phyloP scores from a whole-genome alignment of 1,284 basidiomycete genomes.

The Leccinum ponderosum region DNA sequence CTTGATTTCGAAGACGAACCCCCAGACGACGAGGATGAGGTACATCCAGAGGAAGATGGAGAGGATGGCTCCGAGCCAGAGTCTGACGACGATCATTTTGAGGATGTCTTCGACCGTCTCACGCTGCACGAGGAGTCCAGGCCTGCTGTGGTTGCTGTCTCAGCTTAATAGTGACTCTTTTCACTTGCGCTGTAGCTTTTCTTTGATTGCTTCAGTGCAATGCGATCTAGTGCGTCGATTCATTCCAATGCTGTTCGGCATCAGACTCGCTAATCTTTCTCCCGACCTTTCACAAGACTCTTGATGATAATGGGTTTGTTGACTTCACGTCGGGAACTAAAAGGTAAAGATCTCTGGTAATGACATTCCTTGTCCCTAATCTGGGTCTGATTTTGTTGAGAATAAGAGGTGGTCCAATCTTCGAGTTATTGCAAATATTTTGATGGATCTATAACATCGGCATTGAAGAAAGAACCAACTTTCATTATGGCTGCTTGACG shows the following conservation, averaged over 20 bases:
- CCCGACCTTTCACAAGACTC: too few species aligned
- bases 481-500: not conserved
- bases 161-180: not conserved
- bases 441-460: not conserved
- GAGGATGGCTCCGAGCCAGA: not conserved
- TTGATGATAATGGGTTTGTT: too few species aligned
- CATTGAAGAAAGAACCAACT: not conserved
- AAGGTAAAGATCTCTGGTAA: too few species aligned
- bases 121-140: not conserved
- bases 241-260: not conserved
- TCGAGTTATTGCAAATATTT: not conserved
- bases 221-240: conserved; percentile 1
- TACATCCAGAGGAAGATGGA: not conserved
- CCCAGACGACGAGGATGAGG: not conserved
- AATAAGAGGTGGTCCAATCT: not conserved
- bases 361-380: not conserved
- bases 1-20: not conserved
- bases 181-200: not conserved
- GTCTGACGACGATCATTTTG: not conserved
- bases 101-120: not conserved
- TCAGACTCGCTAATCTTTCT: not conserved
- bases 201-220: not conserved
- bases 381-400: not conserved
- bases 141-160: not conserved
- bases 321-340: too few species aligned